A percentile compares a stretch with the other conserved stretches of the same genome.
These are phyloP conservation scores for Chimonanthus praecox DNA, from an alignment of 164 flowering plant genomes.

Conservation along the genomic window DNA sequence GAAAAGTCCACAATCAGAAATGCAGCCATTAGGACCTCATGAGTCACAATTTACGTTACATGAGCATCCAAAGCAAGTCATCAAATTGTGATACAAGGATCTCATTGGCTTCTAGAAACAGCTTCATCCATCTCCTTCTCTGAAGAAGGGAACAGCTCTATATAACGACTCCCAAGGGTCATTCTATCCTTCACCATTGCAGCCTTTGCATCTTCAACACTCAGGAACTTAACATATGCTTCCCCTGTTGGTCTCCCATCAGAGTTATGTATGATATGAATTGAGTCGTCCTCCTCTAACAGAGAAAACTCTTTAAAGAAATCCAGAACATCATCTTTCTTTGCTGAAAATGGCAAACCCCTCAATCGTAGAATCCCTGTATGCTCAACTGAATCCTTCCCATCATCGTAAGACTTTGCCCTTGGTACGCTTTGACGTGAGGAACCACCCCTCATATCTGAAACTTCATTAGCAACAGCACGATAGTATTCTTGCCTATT, in stretches of 20 bases:
- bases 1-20: neutral
- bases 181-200: constrained; percentile 87
- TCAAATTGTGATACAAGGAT: constrained; percentile 1
- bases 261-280: constrained; percentile 52
- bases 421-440: constrained; percentile 42
- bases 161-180: constrained; percentile 84
- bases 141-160: constrained; percentile 79
- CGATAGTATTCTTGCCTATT: constrained; percentile 80
- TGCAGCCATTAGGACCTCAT: neutral
- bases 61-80: neutral
- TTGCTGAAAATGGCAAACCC: constrained; percentile 84
- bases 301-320: constrained; percentile 78
- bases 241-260: constrained; percentile 88
- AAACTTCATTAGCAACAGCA: constrained; percentile 80
- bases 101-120: constrained; percentile 54
- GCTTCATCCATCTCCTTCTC: constrained; percentile 72
- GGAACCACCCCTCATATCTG: constrained; percentile 48
- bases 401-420: constrained; percentile 54
- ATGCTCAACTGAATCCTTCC: constrained; percentile 55
- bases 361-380: constrained; percentile 78
- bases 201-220: constrained; percentile 71
- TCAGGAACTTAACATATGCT: constrained; percentile 81
- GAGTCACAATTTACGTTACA: neutral
- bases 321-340: constrained; percentile 71
- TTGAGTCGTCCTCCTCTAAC: constrained; percentile 62